phyloP scores from a whole-genome alignment of 208 protist genomes.

The Tritrichomonas musculus region DNA sequence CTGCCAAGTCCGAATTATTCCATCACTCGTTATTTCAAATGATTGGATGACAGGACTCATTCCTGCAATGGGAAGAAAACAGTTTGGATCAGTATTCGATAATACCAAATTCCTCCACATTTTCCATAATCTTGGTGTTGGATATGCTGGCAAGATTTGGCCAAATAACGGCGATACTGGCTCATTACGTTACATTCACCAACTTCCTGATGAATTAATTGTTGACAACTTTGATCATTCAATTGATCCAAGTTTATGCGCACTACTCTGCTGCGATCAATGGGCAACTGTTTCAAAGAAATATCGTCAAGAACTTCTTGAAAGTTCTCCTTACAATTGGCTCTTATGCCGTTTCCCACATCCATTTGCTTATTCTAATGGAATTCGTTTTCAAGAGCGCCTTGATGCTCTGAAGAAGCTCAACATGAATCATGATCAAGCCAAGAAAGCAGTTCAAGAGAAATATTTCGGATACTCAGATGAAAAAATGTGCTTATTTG shows the following conservation, averaged over 20 bases:
- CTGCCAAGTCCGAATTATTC: neutral
- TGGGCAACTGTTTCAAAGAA: constrained; percentile 32
- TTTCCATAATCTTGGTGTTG: constrained; percentile 26
- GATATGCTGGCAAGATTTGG: constrained; percentile 31
- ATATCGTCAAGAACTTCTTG: neutral
- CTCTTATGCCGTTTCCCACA: neutral
- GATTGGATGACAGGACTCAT: neutral
- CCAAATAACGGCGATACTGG: neutral
- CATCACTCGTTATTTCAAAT: neutral
- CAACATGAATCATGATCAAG: neutral
- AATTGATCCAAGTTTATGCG: neutral
- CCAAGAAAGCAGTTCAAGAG: neutral
- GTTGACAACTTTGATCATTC: constrained; percentile 26
- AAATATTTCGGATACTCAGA: constrained; percentile 2
- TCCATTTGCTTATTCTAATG: constrained; percentile 29
- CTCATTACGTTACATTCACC: neutral
- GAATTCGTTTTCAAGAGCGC: neutral
- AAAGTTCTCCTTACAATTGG: constrained; percentile 18
- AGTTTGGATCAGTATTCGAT: neutral
- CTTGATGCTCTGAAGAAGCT: neutral
- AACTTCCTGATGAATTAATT: constrained; percentile 19
- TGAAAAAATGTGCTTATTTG: neutral
- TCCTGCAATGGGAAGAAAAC: neutral
- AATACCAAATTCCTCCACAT: constrained; percentile 14
- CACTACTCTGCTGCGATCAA: neutral